Base-by-base conservation (phyloP, 345 rosid species). In the Brassica nigra region DNA sequence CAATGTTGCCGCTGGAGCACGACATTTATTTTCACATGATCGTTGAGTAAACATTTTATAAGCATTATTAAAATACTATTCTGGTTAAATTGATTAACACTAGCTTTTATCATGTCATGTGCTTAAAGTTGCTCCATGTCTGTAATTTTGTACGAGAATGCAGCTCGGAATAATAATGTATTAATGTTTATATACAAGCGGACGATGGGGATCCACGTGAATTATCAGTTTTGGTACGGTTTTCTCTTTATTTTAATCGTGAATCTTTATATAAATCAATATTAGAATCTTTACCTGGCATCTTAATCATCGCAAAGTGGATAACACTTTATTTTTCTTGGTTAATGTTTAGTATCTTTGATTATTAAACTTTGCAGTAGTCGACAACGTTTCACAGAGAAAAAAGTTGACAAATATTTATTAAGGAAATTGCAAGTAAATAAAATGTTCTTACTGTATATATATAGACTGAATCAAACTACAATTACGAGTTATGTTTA, bases 201-300 rank as follows among this genome's bases (percentile, higher is more conserved):
- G 76, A 75, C 61, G 66, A 69, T 36, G 58, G 2, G 37, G 59
- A 74, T 74, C 79, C 83, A 74, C 83, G 78, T 69, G 83, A 74
- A 70, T 58, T 55, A 37, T 66, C 77, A 29, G 29, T 33, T 80
- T 36, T 61, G n/a, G 39, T 57, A 44, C 42, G 52, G 3, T 33
- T 68, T 49, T 59, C n/a, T 74, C 18, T 49, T 49, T 52, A 52
- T 52, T 47, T 12, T 57, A 66, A 49, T 29, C 63, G 27, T 72
- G 44, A 52, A 37, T 39, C 36, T 47, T 31, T 57, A 14, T 57
- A 11, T 31, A 72, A 9, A 67, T 6, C n/a, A 47, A n/a, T 15
- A 59, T 61, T 33, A 20, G 2, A 68, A 47, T 67, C 29, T 73
- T 74, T 49, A 44, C 55, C n/a, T 49, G 5, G 57, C n/a, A 49